Evolutionary conservation across 352 stramenopile species (phyloP).

Genomic region (Phytophthora foliorum): DNA sequence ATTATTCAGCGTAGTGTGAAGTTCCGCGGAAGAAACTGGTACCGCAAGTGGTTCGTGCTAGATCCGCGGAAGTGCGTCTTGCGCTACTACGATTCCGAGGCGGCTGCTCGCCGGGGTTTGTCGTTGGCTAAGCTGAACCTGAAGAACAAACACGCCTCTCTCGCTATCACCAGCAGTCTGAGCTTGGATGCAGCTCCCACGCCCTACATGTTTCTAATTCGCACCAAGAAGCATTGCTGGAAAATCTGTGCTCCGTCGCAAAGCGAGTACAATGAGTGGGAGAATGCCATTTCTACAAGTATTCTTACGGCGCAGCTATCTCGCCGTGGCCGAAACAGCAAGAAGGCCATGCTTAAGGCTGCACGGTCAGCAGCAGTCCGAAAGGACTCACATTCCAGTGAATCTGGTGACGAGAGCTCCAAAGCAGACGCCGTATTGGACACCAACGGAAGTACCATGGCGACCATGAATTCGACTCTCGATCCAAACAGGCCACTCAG

Average conservation of each 20-base stretch:
- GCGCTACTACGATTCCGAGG: slow-evolving; percentile 82
- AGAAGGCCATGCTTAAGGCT: slow-evolving; percentile 42
- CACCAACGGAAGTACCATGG: slow-evolving; percentile 14
- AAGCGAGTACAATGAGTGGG: slow-evolving; percentile 73
- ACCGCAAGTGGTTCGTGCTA: slow-evolving; percentile 86
- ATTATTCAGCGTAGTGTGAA: slow-evolving; percentile 83
- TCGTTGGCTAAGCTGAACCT: slow-evolving; percentile 75
- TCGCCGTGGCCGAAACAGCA: slow-evolving; percentile 43
- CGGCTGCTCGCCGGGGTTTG: slow-evolving; percentile 57
- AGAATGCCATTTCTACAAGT: slow-evolving; percentile 78
- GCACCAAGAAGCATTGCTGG: slow-evolving; percentile 71
- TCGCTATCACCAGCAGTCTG: slow-evolving; percentile 70
- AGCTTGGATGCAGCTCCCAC: slow-evolving; percentile 69
- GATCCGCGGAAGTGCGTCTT: slow-evolving; percentile 69
- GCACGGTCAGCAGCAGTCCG: slow-evolving; percentile 24
- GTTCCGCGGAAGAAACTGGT: slow-evolving; percentile 79
- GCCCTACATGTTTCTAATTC: slow-evolving; percentile 75
- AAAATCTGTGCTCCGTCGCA: slow-evolving; percentile 72
- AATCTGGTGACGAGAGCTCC: slow-evolving; percentile 29
- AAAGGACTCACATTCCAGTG: slow-evolving; percentile 29
- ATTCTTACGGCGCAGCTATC: slow-evolving; percentile 70
- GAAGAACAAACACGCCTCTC: slow-evolving; percentile 65
- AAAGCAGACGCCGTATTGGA: slow-evolving; percentile 1
- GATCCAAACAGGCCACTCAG: slow-evolving; percentile 22
- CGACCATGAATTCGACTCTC: slow-evolving; percentile 26